phyloP scores from a whole-genome alignment of 306 rosid species.

The Trichosanthes truncata region DNA sequence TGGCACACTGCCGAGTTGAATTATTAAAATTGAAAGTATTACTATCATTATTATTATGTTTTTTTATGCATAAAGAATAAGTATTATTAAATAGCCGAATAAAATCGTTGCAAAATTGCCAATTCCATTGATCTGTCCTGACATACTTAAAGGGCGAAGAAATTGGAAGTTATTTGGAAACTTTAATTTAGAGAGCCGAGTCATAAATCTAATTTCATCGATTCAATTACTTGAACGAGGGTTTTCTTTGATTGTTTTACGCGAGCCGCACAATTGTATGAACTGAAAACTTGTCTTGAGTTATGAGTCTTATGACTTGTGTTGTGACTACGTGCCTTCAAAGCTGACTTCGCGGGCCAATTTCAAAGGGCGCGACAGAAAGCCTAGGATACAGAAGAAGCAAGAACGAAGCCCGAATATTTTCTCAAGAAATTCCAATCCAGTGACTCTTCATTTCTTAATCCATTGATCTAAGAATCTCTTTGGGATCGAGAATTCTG shows the following conservation, averaged over 20 bases:
- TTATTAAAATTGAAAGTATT: no score
- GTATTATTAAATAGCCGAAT: background rate
- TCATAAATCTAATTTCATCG: background rate
- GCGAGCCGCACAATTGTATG: background rate
- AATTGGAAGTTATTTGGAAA: background rate
- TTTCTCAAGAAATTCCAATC: background rate
- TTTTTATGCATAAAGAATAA: no score
- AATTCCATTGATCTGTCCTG: background rate
- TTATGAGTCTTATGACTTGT: no score
- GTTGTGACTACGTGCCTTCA: background rate
- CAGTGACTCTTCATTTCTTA: background rate
- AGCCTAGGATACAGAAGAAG: background rate
- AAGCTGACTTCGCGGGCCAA: background rate
- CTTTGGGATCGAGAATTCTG: background rate
- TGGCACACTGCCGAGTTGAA: no score
- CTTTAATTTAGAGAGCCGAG: background rate
- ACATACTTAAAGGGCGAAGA: background rate
- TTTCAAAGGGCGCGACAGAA: background rate
- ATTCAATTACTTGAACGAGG: background rate
- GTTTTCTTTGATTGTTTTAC: background rate
- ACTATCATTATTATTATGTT: no score
- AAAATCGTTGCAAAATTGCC: background rate
- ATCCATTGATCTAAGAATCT: background rate
- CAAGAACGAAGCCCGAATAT: background rate
- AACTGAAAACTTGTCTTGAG: no score